Evolutionary conservation across 208 protist species (phyloP), one percentile per base, ranked within the genome.

Genomic region (Endotrypanum monterogeii): DNA sequence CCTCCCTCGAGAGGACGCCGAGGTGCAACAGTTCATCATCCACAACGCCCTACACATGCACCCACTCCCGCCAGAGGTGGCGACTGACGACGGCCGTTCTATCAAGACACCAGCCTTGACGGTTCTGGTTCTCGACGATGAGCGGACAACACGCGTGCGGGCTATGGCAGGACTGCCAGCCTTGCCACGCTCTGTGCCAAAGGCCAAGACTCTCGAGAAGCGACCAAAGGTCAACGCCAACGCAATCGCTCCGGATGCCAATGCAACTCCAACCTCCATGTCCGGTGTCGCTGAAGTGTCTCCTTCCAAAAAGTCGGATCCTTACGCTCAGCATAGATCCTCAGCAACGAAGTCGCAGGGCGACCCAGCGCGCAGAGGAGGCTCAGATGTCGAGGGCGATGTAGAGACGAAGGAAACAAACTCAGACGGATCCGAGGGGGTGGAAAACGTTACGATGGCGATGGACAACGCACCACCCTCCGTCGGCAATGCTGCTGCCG

Each of bases 21-120:
- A 81, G 55, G 76, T 81, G 57, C 76, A 81, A 57, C 58, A 81
- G 67, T 76, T 76, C 54, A 73, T 81, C 37, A 39, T 81, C 25
- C 76, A 66, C 32, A 81, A 81, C 35, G 76, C 76, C 1, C 57
- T 81, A 30, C 56, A 51, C 56, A 81, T 81, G 76, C 71, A 81
- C 65, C 71, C 76, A 46, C 52, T 81, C 37, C 71, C 76, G 44
- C 6, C 55, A 9, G 50, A 30, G 65, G 76, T 76, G 50, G 23
- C 9, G 35, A 60, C 32, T 4, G 50, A 25, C 16, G 65, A n/a
- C n/a, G 37, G 30, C 37, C 14, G 67, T n/a, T 44, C 46, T 4
- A 48, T 50, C 25, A 32, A 57, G n/a, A 72, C 71, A 3, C 76
- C 76, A 9, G 56, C 76, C 39, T 54, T 81, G 56, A 73, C 63